A percentile compares a stretch with the other conserved stretches of the same genome.
Conservation (phyloP, 2,329 filamentous ascomycete genomes). For the Colletotrichum caudatum region DNA sequence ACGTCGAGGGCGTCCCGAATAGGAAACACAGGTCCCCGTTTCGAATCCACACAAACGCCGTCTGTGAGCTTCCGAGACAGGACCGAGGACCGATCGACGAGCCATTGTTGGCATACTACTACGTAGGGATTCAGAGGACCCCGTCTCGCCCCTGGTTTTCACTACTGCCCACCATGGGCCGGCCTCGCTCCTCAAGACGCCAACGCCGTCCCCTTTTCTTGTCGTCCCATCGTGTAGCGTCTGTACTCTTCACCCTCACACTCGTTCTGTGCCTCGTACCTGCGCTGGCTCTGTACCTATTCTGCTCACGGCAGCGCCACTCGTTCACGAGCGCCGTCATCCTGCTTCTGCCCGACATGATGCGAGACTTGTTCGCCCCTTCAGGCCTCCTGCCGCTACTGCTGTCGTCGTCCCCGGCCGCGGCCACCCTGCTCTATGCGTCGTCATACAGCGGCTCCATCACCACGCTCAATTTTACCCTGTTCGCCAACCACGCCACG, state of each 20-base stretch:
- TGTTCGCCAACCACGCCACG: conserved; percentile 44
- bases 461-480: conserved; percentile 60
- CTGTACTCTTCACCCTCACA: conserved; percentile 10
- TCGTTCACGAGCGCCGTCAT: conserved; percentile 16
- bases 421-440: conserved; percentile 59
- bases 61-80: conserved; percentile 26
- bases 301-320: not conserved
- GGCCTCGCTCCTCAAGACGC: conserved; percentile 26
- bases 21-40: conserved; percentile 26
- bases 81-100: conserved; percentile 17
- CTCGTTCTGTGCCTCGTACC: conserved; percentile 13
- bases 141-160: conserved; percentile 19
- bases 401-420: conserved; percentile 47
- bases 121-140: conserved; percentile 6
- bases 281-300: conserved; percentile 14
- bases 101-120: conserved; percentile 20
- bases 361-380: conserved; percentile 39
- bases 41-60: conserved; percentile 19
- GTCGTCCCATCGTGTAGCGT: not conserved
- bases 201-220: conserved; percentile 6
- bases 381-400: conserved; percentile 35
- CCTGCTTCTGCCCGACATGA: conserved; percentile 34
- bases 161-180: conserved; percentile 27
- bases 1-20: conserved; percentile 24
- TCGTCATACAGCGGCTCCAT: conserved; percentile 62